Base-by-base conservation (phyloP, 192 early-diverging fungal genomes). In the Diversispora eburnea region DNA sequence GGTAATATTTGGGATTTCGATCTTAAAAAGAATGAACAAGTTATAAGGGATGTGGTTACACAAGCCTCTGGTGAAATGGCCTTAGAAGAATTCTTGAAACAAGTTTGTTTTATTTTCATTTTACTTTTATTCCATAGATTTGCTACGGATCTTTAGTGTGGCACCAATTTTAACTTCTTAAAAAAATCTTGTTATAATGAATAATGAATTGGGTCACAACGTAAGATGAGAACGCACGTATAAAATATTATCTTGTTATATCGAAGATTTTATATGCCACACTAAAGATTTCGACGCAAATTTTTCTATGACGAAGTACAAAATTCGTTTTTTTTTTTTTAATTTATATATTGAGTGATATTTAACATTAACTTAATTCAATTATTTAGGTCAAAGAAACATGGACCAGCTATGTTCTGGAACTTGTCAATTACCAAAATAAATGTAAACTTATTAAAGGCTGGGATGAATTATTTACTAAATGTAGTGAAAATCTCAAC, bases 1-100 rank as follows among this genome's bases (percentile, higher is more conserved):
- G 97, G 97, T 64, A 89, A 93, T 52, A 81, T 99, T 55, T 98
- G 97, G 97, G 94, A 98, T 79, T 84, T 93, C 62, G 94, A 96
- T 80, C 85, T 98, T 60, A 84, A 85, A 63, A 90, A 93, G 70
- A 92, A 95, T 78, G 95, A 99, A 80, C 79, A 83, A 41, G 75
- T 82, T n/a, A 86, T 99, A 43, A 89, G 89, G 65, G 96, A 98
- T 17, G 90, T 98, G 47, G 90, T 99, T 51, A 86, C 90, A 4
- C 90, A 92, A 59, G 98, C 98, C 5, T 93, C 98, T 78, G 98
- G 98, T 73, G 98, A 99, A 85, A 98, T 99, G 97, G 98, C 95
- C 10, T 82, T 99, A 68, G 98, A 99, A 83, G 94, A 97, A 82
- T 99, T 96, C 85, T 85, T 99, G 82, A 90, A 89, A 67, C 94